Percentiles rank a stretch among this genome's conserved stretches.
Evolutionary conservation across 768 basidiomycete species (phyloP).

Genomic region (Clitopilus passeckerianus): DNA sequence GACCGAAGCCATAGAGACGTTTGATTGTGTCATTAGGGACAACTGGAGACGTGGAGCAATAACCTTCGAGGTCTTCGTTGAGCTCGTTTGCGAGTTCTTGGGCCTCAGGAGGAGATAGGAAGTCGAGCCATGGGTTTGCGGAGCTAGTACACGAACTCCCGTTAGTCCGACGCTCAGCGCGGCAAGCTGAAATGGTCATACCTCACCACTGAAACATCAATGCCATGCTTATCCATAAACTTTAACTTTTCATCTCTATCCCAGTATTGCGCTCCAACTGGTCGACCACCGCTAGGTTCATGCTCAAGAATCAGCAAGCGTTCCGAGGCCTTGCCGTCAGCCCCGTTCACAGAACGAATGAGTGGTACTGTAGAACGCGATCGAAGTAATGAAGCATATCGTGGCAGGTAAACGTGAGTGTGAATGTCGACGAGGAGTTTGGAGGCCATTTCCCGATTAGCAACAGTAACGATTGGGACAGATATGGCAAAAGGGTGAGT

Average conservation of each 20-base stretch:
- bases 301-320: slow-evolving; percentile 74
- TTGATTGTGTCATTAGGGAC: slow-evolving; percentile 36
- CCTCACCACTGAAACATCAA: slow-evolving; percentile 79
- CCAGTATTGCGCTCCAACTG: slow-evolving; percentile 84
- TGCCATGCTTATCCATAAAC: slow-evolving; percentile 84
- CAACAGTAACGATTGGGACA: slow-evolving; percentile 5
- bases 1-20: slow-evolving; percentile 79
- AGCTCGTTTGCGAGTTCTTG: slow-evolving; percentile 60
- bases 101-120: slow-evolving; percentile 67
- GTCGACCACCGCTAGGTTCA: slow-evolving; percentile 75
- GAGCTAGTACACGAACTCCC: slow-evolving; percentile 38
- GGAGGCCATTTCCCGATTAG: slow-evolving; percentile 13
- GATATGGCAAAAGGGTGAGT: not conserved
- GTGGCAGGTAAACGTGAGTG: slow-evolving; percentile 81
- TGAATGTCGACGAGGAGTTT: slow-evolving; percentile 72
- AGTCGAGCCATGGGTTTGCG: slow-evolving; percentile 92
- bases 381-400: slow-evolving; percentile 69
- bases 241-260: slow-evolving; percentile 67
- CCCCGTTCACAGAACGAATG: slow-evolving; percentile 45
- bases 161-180: not conserved
- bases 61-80: slow-evolving; percentile 74
- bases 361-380: slow-evolving; percentile 60
- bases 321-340: slow-evolving; percentile 52
- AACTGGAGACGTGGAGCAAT: slow-evolving; percentile 63
- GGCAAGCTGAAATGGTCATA: slow-evolving; percentile 14